Base-by-base conservation (phyloP, 139 green algal genomes). In the Tetradesmus lagerheimii region DNA sequence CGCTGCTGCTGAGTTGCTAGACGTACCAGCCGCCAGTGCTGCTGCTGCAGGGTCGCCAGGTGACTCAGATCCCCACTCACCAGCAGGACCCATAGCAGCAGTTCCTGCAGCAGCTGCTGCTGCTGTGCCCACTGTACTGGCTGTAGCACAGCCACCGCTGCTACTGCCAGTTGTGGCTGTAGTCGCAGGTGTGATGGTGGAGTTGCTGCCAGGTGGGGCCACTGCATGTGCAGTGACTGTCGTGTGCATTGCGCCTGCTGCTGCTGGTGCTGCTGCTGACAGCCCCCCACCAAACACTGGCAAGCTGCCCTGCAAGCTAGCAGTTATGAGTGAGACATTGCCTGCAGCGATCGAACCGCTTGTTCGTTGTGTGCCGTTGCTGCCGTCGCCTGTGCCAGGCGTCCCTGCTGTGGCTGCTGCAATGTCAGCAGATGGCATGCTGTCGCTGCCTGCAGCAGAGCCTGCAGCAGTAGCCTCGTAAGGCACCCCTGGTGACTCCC, bases 181-280 rank as follows among this genome's bases (percentile, higher is more conserved):
- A 38, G n/a, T 23, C 1, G 71, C 71, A 34, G 71, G 31, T 35
- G 71, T 79, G 71, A 37, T 79, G 41, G 31, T 79, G 0, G 71
- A 2, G 9, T 11, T 41, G 11, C n/a, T 41, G 71, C 31, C 31
- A 23, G 71, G n/a, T 29, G n/a, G 71, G 0, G 23, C 57, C 0
- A 71, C 57, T 71, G 57, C 50, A 64, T 64, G 50, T 27, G 50
- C 57, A 2, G 57, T 71, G 29, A 79, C 12, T 41, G n/a, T 38
- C 1, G 31, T 41, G 71, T 41, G 71, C 71, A 79, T 38, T 18
- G 71, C 71, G 0, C 31, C 71, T 79, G 71, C 71, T 47, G 50
- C 62, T 76, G 80, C 29, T 50, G 80, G 29, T 31, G 80, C 80
- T 86, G 80, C 47, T 86, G 47, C 45, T 86, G 80, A 31, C 34